A percentile compares a stretch with the other conserved stretches of the same genome.
phyloP scores from a whole-genome alignment of 2,329 filamentous ascomycete species.

The Nemania abortiva region DNA sequence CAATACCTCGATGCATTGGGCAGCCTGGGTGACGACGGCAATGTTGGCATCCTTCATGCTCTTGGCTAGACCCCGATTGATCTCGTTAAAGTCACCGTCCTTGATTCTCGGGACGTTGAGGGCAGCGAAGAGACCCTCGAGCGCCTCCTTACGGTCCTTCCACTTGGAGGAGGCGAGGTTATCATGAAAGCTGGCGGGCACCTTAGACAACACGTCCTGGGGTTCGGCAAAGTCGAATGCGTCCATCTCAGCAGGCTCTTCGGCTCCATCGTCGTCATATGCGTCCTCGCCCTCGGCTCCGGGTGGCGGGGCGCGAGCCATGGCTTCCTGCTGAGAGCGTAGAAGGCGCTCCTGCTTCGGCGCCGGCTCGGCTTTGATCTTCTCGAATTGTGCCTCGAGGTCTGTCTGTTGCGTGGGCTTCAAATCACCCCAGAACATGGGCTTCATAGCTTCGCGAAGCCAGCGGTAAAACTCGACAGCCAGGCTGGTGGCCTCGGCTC shows the following conservation, averaged over 20 bases:
- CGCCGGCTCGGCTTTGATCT: conserved; percentile 84
- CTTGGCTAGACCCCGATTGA: conserved; percentile 87
- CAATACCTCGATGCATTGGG: conserved; percentile 89
- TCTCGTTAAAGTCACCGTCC: conserved; percentile 87
- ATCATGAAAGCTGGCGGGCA: conserved; percentile 86
- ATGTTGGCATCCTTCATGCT: conserved; percentile 99
- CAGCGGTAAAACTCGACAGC: conserved; percentile 96
- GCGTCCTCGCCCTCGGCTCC: conserved; percentile 69
- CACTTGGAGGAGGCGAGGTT: conserved; percentile 91
- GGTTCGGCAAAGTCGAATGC: conserved; percentile 85
- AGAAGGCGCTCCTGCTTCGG: conserved; percentile 93
- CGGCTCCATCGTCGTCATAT: conserved; percentile 69
- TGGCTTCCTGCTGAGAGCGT: conserved; percentile 87
- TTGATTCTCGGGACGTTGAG: conserved; percentile 92
- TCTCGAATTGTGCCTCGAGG: conserved; percentile 93
- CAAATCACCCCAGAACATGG: conserved; percentile 94
- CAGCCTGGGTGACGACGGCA: conserved; percentile 90
- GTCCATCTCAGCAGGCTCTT: conserved; percentile 80
- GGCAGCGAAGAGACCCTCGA: conserved; percentile 81
- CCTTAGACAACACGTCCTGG: conserved; percentile 84
- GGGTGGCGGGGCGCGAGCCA: conserved; percentile 74
- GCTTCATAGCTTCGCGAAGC: conserved; percentile 98
- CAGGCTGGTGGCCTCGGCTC: conserved; percentile 90
- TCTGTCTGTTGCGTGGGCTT: conserved; percentile 97
- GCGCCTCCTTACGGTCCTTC: conserved; percentile 96